Evolutionary conservation across 441 rosid genomes (phyloP).

Genomic region (Populus hybrid): DNA sequence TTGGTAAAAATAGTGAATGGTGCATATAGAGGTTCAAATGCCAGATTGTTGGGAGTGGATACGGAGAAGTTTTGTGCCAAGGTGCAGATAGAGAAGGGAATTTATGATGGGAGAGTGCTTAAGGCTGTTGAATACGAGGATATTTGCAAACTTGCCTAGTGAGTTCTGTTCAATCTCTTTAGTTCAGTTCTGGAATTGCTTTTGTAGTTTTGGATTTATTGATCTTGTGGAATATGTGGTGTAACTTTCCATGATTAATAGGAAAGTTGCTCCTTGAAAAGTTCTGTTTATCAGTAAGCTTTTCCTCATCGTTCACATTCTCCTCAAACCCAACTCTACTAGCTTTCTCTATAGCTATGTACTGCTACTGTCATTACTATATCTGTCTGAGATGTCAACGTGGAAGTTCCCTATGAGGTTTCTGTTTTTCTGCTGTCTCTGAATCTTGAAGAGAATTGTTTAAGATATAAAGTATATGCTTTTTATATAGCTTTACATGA

Average conservation of each 20-base stretch:
- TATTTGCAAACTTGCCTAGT: slow-evolving; percentile 68
- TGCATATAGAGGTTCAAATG: slow-evolving; percentile 75
- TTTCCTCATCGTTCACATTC: neutral
- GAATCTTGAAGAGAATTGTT: neutral
- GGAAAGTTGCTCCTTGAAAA: neutral
- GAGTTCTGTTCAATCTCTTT: slow-evolving; percentile 4
- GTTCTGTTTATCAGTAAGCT: no score
- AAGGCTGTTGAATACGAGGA: slow-evolving; percentile 88
- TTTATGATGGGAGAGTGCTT: slow-evolving; percentile 83
- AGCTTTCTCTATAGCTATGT: no score
- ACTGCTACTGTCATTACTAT: neutral
- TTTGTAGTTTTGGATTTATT: neutral
- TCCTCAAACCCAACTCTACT: neutral
- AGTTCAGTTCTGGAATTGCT: neutral
- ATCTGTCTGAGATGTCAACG: neutral
- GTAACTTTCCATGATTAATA: neutral
- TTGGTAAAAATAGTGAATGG: slow-evolving; percentile 82
- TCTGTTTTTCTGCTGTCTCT: neutral
- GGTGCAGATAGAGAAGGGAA: slow-evolving; percentile 88
- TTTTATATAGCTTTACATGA: slow-evolving; percentile 3
- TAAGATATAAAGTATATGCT: slow-evolving; percentile 8
- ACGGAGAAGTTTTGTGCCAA: slow-evolving; percentile 78
- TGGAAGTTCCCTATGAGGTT: neutral
- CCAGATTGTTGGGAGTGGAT: slow-evolving; percentile 70
- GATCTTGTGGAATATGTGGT: neutral